phyloP scores from a whole-genome alignment of 108 stramenopile genomes.

The Poteriospumella lacustris region DNA sequence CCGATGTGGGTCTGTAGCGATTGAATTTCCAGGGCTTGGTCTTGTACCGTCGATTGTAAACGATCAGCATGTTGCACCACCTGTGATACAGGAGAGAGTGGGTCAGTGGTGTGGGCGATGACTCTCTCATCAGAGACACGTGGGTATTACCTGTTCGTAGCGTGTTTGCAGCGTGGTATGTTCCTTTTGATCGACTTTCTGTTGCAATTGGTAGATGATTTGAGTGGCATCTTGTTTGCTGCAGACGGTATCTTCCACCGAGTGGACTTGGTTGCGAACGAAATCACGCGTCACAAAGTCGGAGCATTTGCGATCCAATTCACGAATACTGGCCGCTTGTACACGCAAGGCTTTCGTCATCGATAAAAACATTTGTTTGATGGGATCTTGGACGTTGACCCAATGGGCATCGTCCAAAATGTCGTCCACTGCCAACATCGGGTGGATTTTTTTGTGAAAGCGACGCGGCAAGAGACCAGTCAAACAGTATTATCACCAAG shows the following conservation, averaged over 20 bases:
- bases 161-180: not conserved
- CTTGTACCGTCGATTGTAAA: no score
- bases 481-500: no score
- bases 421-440: no score
- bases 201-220: not conserved
- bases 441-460: no score
- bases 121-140: not conserved
- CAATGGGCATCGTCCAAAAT: not conserved
- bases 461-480: no score
- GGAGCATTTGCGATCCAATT: constrained; percentile 13
- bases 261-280: not conserved
- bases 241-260: not conserved
- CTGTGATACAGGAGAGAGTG: no score
- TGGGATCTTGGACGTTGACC: constrained; percentile 17
- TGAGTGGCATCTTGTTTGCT: not conserved
- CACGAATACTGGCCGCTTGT: not conserved
- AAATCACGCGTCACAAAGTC: not conserved
- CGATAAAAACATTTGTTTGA: constrained; percentile 16
- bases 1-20: not conserved
- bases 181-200: not conserved
- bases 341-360: constrained; percentile 12
- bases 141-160: not conserved
- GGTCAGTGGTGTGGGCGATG: no score
- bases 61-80: no score
- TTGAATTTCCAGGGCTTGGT: not conserved